Percentiles rank a stretch among this genome's conserved stretches.
Evolutionary conservation across 1,284 basidiomycete species (phyloP).

Genomic region (Fistulinella staudtii): DNA sequence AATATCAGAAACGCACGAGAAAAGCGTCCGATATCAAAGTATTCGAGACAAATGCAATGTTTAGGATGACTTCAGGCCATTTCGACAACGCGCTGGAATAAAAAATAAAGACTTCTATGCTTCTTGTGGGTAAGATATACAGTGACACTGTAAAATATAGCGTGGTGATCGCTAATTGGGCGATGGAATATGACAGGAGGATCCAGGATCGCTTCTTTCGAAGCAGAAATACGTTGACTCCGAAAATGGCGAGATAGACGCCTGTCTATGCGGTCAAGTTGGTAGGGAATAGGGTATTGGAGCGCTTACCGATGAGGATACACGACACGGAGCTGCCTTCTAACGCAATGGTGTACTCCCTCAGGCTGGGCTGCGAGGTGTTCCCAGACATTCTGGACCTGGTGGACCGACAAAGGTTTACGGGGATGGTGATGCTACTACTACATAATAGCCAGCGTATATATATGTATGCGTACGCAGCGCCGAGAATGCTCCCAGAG

Average conservation of each 20-base stretch:
- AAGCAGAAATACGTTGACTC: constrained; percentile 17
- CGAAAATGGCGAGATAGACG: constrained; percentile 16
- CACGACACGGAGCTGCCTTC: constrained; percentile 19
- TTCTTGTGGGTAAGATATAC: constrained; percentile 13
- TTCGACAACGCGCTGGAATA: constrained; percentile 9
- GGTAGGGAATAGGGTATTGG: background rate
- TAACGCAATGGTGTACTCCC: constrained; percentile 16
- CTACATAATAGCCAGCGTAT: no score
- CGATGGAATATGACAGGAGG: constrained; percentile 12
- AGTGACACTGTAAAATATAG: constrained; percentile 18
- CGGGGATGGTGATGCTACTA: no score
- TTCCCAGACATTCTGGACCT: constrained; percentile 14
- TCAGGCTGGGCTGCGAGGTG: constrained; percentile 7
- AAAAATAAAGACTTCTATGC: constrained; percentile 10
- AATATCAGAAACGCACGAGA: constrained; percentile 13
- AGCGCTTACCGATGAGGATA: constrained; percentile 16
- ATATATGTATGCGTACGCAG: no score
- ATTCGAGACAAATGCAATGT: constrained; percentile 20
- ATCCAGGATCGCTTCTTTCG: constrained; percentile 14
- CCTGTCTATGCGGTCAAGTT: constrained; percentile 7
- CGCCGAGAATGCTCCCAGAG: no score
- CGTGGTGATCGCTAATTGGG: constrained; percentile 19
- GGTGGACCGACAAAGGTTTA: no score
- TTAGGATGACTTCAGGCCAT: constrained; percentile 16
- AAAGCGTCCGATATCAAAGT: constrained; percentile 24